Conservation (phyloP, 345 rosid genomes). For the Rhodamnia argentea region DNA sequence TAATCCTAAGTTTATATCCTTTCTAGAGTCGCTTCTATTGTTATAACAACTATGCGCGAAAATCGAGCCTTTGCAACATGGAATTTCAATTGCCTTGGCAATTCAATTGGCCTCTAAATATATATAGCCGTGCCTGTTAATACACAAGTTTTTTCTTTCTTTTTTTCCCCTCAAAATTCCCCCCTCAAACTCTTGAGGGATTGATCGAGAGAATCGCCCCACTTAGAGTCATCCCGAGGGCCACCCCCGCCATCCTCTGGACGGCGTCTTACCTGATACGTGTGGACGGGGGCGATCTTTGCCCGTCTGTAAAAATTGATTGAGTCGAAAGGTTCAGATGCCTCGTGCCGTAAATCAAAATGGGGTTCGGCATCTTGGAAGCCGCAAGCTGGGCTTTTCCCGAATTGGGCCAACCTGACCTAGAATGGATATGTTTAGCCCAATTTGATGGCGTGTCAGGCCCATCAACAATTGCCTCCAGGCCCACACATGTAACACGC, state of each 20-base stretch:
- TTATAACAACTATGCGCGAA: background rate
- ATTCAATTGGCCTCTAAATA: background rate
- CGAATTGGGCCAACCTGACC: background rate
- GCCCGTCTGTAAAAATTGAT: background rate
- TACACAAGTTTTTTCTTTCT: background rate
- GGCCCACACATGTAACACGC: background rate
- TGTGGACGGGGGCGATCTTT: rapidly evolving
- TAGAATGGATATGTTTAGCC: background rate
- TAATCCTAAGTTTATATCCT: background rate
- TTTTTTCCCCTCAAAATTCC: background rate
- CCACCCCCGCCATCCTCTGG: background rate
- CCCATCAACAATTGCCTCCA: background rate
- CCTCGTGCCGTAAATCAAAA: background rate
- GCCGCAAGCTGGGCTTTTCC: background rate
- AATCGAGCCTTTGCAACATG: background rate
- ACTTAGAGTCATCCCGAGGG: background rate
- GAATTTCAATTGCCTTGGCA: background rate
- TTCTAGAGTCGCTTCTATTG: background rate
- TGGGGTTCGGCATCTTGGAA: background rate
- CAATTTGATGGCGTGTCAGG: background rate
- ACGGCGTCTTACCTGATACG: background rate
- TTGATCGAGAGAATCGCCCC: background rate
- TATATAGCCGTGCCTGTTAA: background rate
- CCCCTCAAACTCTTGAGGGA: background rate
- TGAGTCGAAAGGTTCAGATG: background rate